Evolutionary conservation across 2,329 filamentous ascomycete genomes (phyloP), one percentile per base, ranked within the genome.

Genomic region (Lecanoromycetidae sp.): DNA sequence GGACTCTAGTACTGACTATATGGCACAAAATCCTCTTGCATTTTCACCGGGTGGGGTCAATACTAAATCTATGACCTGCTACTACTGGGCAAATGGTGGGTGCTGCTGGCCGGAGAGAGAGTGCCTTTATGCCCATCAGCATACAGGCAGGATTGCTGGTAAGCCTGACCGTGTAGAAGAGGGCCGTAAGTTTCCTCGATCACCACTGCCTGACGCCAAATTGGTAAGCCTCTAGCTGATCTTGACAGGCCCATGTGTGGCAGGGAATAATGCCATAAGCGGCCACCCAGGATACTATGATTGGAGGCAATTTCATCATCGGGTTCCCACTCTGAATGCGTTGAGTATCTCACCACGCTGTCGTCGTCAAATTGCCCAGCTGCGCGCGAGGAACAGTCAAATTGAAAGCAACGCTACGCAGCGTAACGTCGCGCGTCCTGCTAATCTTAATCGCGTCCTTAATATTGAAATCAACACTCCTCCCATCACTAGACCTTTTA

Each of bases 21-120:
- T n/a, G n/a, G n/a, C n/a, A n/a, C n/a, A n/a, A n/a, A n/a, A n/a
- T 23, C 10, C 2, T 15, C 12, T 25, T 15, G 36, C 22, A 13
- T 25, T 15, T 8, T 26, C 36, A 26, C 10, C 7, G n/a, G 7
- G 12, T 5, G n/a, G 19, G 29, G 3, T 17, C 22, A 26, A 9
- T 2, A 1, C 36, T 27, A 61, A 60, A 52, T 54, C 56, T 26
- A 47, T 61, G 27, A 62, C 60, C 10, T 63, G 61, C 49, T 59
- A 55, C 48, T 62, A 54, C 51, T 63, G 59, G 60, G 47, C 51
- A 22, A 53, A 54, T 13, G 54, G 55, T 17, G 29, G 45, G 29
- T 63, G 61, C 51, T 57, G 49, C 33, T 54, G 55, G 30, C 46
- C 48, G 3, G 55, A 55, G 19, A 50, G 56, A 23, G 51, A 57